Evolutionary conservation across 2,329 filamentous ascomycete genomes (phyloP).

Genomic region (Ophiostoma quercus): DNA sequence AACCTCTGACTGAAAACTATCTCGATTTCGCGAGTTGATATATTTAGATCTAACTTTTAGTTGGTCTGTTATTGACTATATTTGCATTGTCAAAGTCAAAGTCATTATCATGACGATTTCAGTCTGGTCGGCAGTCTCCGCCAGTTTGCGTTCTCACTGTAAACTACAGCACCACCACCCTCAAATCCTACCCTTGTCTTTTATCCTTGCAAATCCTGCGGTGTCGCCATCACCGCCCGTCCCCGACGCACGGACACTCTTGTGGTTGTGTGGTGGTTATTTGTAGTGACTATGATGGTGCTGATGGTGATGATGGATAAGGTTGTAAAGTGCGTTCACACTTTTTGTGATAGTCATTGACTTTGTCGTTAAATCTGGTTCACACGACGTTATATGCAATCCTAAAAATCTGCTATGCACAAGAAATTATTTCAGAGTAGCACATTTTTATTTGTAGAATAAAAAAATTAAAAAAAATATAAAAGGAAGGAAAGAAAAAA

Average conservation of each 20-base stretch:
- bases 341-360: neutral
- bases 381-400: neutral
- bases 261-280: neutral
- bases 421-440: neutral
- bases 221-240: slow-evolving; percentile 5
- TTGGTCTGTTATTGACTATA: neutral
- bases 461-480: no score
- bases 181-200: neutral
- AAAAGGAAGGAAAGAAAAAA: no score
- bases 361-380: neutral
- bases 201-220: neutral
- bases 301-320: neutral
- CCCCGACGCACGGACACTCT: slow-evolving; percentile 6
- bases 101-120: neutral
- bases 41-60: neutral
- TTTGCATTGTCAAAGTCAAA: neutral
- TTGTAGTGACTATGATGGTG: neutral
- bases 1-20: neutral
- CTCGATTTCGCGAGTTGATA: neutral
- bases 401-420: neutral
- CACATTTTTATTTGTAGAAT: no score
- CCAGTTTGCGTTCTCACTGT: neutral
- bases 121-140: neutral
- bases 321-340: neutral
- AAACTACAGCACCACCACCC: neutral